These are phyloP conservation scores for Carex cristatella DNA, from an alignment of 176 grass and related monocot species.

Conservation along the genomic window DNA sequence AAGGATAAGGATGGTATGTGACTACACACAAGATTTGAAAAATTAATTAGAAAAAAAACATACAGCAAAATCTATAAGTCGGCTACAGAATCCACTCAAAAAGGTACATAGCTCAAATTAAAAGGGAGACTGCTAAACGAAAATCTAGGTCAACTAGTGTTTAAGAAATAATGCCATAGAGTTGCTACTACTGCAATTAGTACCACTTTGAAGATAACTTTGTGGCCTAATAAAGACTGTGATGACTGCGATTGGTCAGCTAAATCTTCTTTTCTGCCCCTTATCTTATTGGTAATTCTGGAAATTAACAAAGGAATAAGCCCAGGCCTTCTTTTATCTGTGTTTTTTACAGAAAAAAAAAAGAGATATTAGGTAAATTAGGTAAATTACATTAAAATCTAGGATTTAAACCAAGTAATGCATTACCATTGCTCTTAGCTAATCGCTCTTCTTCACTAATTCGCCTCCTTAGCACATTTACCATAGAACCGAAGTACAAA, in stretches of 20 bases:
- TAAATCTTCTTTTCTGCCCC: conserved; percentile 19
- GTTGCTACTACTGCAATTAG: conserved; percentile 24
- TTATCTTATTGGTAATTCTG: conserved; percentile 34
- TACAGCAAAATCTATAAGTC: not conserved
- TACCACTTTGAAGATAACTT: conserved; percentile 32
- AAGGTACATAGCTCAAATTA: conserved; percentile 4
- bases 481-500: conserved; percentile 86
- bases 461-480: conserved; percentile 81
- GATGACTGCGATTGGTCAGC: conserved; percentile 1
- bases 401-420: not conserved
- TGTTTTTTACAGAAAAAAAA: conserved; percentile 3
- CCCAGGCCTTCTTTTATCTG: conserved; percentile 22
- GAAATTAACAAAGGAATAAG: conserved; percentile 30
- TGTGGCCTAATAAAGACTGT: conserved; percentile 18
- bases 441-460: conserved; percentile 78
- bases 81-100: conserved; percentile 15
- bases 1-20: not conserved
- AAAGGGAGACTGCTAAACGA: not conserved
- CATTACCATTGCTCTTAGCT: conserved; percentile 55
- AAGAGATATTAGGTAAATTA: not conserved
- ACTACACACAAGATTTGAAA: not conserved
- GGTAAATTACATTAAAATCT: not conserved
- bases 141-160: conserved; percentile 25
- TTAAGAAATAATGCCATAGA: conserved; percentile 35
- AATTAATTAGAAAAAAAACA: not conserved